Evolutionary conservation across 208 protist species (phyloP).

Genomic region (Wallacemonas sp.): DNA sequence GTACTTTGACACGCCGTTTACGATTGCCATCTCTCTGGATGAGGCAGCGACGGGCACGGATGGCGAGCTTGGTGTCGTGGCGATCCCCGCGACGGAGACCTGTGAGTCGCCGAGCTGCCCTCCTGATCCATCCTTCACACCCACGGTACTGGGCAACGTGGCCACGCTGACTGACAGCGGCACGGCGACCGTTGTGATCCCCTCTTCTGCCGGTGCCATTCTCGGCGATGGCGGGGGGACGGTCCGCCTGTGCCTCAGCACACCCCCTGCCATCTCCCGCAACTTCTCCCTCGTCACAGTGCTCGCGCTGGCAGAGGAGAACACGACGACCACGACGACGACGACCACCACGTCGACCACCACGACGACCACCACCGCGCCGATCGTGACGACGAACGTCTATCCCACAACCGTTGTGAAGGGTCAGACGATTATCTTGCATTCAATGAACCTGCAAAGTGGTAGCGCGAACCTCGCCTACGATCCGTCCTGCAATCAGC

Average conservation of each 20-base stretch:
- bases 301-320: not conserved
- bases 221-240: not conserved
- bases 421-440: constrained; percentile 5
- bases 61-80: not conserved
- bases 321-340: constrained; percentile 1
- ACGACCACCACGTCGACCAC: not conserved
- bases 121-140: not conserved
- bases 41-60: not conserved
- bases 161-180: not conserved
- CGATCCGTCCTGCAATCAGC: constrained; percentile 9
- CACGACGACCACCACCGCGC: not conserved
- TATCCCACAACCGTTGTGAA: constrained; percentile 28
- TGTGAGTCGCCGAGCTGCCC: constrained; percentile 13
- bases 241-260: constrained; percentile 8
- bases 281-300: constrained; percentile 5
- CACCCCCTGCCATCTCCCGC: not conserved
- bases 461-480: constrained; percentile 19
- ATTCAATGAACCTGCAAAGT: not conserved
- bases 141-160: not conserved
- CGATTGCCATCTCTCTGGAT: not conserved
- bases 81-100: not conserved
- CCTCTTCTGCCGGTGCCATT: not conserved
- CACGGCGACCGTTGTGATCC: not conserved
- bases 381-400: not conserved
- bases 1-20: constrained; percentile 13